These are phyloP conservation scores for Wickerhamiella vanderwaltii DNA, from an alignment of 805 yeast genomes.

Conservation along the genomic window DNA sequence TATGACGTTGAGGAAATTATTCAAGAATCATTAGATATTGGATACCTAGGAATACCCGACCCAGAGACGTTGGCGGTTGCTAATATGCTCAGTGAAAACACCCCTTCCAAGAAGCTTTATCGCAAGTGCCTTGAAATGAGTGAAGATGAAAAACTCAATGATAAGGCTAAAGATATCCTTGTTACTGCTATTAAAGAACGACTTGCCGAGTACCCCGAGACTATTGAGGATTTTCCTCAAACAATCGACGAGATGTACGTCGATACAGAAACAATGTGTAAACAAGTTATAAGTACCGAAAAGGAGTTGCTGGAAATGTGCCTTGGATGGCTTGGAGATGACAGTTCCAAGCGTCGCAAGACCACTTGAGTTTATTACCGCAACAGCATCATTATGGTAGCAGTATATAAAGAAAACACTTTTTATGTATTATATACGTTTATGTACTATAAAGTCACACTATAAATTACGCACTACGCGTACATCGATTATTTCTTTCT, in stretches of 20 bases:
- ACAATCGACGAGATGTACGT: constrained; percentile 8
- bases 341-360: constrained; percentile 1
- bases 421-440: too few relatives aligned
- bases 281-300: constrained; percentile 23
- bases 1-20: constrained; percentile 14
- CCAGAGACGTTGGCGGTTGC: constrained; percentile 16
- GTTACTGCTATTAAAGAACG: constrained; percentile 15
- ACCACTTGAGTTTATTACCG: too few relatives aligned
- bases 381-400: too few relatives aligned
- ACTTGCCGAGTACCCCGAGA: constrained; percentile 18
- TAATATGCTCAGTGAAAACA: constrained; percentile 11
- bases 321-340: constrained; percentile 18
- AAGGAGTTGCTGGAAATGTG: constrained; percentile 21
- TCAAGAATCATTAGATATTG: constrained; percentile 13
- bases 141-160: constrained; percentile 14
- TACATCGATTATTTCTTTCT: too few relatives aligned
- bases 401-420: too few relatives aligned
- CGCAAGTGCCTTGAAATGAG: constrained; percentile 10
- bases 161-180: constrained; percentile 14
- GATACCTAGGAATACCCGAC: constrained; percentile 15
- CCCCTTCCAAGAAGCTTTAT: constrained; percentile 13
- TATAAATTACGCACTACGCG: too few relatives aligned
- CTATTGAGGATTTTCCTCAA: constrained; percentile 3
- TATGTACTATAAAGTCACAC: too few relatives aligned
- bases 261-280: constrained; percentile 18